Evolutionary conservation across 1,284 basidiomycete genomes (phyloP), one percentile per base, ranked within the genome.

Genomic region (Ceratobasidium sp.): DNA sequence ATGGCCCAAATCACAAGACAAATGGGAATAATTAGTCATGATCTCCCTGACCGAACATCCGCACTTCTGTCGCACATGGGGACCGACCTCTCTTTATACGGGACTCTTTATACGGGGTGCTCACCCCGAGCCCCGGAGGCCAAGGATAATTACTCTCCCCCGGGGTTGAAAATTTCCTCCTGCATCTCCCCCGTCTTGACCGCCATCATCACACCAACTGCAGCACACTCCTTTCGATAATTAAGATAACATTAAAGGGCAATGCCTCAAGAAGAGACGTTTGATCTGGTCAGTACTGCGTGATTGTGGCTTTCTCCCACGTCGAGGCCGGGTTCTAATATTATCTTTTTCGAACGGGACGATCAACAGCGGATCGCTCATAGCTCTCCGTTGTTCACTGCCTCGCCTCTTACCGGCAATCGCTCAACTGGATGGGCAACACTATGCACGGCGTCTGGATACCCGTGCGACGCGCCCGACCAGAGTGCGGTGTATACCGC

Each of bases 201-300:
- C 71, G 46, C 70, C 57, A 74, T 54, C 71, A 54, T 46, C 71
- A 48, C n/a, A n/a, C n/a, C n/a, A n/a, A 23, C 46, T 50, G 28
- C 17, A 71, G 52, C 44, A 44, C 71, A 52, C 59, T 74, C 59
- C 13, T 52, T 52, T 61, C n/a, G n/a, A n/a, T n/a, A n/a, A n/a
- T n/a, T n/a, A n/a, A n/a, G n/a, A n/a, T n/a, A n/a, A n/a, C n/a
- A n/a, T n/a, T n/a, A n/a, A n/a, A n/a, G n/a, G n/a, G 44, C 71
- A 26, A 74, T 74, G 71, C 33, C 70, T 48, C 40, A 54, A 50
- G 71, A 74, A 64, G 38, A 64, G 26, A 62, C 71, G 5, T 74
- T 74, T 74, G 71, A 74, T 48, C 26, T 74, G 46, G 71, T 74
- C 59, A 64, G 71, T 74, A 17, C 38, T 28, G n/a, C n/a, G n/a